Evolutionary conservation across 345 rosid genomes (phyloP).

Genomic region (Cardamine resedifolia): DNA sequence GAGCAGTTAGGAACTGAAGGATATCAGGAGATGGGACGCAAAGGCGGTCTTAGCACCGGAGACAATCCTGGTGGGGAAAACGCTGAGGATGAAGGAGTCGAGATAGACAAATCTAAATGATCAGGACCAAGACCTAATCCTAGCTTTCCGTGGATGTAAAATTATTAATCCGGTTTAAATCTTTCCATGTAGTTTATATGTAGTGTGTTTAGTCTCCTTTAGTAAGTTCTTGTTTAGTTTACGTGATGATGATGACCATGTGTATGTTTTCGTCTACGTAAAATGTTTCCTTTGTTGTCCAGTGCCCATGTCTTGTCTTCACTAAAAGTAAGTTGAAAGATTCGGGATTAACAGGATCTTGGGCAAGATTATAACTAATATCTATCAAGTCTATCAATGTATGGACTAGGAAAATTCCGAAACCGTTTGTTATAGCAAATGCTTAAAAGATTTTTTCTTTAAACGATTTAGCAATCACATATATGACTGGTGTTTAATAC

Average conservation of each 20-base stretch:
- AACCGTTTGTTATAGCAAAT: no score
- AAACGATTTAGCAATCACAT: no score
- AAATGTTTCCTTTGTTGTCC: neutral
- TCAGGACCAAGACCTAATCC: constrained; percentile 33
- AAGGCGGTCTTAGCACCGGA: constrained; percentile 49
- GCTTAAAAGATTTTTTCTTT: no score
- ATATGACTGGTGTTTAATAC: no score
- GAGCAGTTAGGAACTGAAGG: constrained; percentile 67
- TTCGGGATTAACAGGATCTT: neutral
- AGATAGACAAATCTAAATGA: constrained; percentile 49
- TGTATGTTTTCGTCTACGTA: neutral
- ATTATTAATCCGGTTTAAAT: neutral
- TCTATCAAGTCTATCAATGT: no score
- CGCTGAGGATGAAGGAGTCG: constrained; percentile 37
- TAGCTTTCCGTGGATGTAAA: neutral
- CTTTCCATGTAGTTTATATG: neutral
- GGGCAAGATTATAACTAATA: neutral
- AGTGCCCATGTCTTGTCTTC: neutral
- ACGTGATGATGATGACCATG: neutral
- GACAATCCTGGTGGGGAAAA: constrained; percentile 42
- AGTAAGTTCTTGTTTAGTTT: constrained; percentile 1
- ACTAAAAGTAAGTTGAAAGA: neutral
- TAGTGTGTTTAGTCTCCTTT: constrained; percentile 9
- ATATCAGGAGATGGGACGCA: constrained; percentile 58
- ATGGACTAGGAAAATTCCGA: no score